A percentile compares a stretch with the other conserved stretches of the same genome.
Conservation (phyloP, 2,329 filamentous ascomycete species). For the Colletotrichum zoysiae region DNA sequence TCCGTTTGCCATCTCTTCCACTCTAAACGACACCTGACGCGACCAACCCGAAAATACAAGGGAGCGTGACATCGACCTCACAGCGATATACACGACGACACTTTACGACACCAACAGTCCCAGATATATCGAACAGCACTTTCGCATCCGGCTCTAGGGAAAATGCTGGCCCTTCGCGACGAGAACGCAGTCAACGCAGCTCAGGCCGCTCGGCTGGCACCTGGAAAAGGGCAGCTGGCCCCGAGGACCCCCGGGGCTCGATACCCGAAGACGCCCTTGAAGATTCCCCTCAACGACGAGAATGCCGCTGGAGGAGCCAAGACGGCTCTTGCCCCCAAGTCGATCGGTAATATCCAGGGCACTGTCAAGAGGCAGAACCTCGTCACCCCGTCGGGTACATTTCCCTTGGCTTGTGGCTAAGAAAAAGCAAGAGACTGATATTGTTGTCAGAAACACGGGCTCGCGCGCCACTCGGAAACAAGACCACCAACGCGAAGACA, state of each 20-base stretch:
- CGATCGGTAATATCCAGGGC: conserved; percentile 51
- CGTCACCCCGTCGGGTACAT: conserved; percentile 42
- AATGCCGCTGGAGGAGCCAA: conserved; percentile 77
- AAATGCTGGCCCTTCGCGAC: conserved; percentile 42
- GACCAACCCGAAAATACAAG: conserved; percentile 7
- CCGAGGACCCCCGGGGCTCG: conserved; percentile 85
- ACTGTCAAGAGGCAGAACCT: conserved; percentile 41
- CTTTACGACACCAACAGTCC: neutral
- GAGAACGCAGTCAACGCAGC: conserved; percentile 43
- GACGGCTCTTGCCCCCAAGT: conserved; percentile 66
- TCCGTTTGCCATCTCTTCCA: conserved; percentile 15
- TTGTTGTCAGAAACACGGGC: conserved; percentile 68
- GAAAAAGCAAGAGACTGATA: conserved; percentile 19
- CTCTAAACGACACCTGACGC: conserved; percentile 20
- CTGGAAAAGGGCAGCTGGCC: conserved; percentile 56
- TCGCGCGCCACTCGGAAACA: conserved; percentile 88
- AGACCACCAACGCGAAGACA: conserved; percentile 95
- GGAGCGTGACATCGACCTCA: conserved; percentile 3
- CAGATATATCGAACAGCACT: neutral
- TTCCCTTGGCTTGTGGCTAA: conserved; percentile 28
- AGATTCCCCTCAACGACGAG: conserved; percentile 84
- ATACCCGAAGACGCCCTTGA: conserved; percentile 86
- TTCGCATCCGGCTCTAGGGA: conserved; percentile 5
- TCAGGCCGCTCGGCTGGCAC: conserved; percentile 40
- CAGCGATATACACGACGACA: neutral